Percentiles rank a stretch among this genome's conserved stretches.
Conservation (phyloP, 768 basidiomycete species). For the Leucosporidium scottii region DNA sequence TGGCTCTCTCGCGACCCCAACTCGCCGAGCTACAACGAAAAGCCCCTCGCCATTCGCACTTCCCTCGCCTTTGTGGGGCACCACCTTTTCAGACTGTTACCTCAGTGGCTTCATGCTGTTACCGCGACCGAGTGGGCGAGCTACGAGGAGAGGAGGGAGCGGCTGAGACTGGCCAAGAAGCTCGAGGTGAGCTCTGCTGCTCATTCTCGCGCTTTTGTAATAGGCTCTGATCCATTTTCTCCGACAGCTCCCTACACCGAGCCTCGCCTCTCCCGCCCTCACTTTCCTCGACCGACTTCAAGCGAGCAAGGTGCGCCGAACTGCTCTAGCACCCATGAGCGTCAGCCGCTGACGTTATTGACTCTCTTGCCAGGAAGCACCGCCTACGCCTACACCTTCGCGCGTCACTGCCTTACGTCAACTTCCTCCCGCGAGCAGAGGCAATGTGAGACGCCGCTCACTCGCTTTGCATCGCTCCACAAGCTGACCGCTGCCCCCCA, state of each 20-base stretch:
- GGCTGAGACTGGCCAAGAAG: neutral
- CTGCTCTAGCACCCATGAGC: too few relatives aligned
- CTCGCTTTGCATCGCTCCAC: too few relatives aligned
- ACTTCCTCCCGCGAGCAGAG: too few relatives aligned
- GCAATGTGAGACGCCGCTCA: too few relatives aligned
- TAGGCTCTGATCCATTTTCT: neutral
- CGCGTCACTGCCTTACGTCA: too few relatives aligned
- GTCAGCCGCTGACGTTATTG: too few relatives aligned
- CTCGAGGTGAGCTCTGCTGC: too few relatives aligned
- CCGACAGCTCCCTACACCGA: neutral
- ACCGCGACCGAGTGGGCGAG: conserved; percentile 6
- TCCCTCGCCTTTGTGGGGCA: conserved; percentile 22
- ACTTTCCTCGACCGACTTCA: conserved; percentile 22
- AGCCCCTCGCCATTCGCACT: conserved; percentile 10
- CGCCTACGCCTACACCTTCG: too few relatives aligned
- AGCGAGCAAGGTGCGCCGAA: conserved; percentile 8
- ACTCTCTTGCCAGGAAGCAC: too few relatives aligned
- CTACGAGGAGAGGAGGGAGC: conserved; percentile 1
- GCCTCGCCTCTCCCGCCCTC: neutral
- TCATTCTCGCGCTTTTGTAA: neutral
- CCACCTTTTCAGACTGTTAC: conserved; percentile 19
- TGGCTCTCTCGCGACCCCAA: conserved; percentile 22
- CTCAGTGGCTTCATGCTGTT: conserved; percentile 18
- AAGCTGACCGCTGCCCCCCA: too few relatives aligned
- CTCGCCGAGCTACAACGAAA: conserved; percentile 1